Percentiles rank a stretch among this genome's conserved stretches.
Conservation (phyloP, 1,284 basidiomycete genomes). For the Tausonia pullulans region DNA sequence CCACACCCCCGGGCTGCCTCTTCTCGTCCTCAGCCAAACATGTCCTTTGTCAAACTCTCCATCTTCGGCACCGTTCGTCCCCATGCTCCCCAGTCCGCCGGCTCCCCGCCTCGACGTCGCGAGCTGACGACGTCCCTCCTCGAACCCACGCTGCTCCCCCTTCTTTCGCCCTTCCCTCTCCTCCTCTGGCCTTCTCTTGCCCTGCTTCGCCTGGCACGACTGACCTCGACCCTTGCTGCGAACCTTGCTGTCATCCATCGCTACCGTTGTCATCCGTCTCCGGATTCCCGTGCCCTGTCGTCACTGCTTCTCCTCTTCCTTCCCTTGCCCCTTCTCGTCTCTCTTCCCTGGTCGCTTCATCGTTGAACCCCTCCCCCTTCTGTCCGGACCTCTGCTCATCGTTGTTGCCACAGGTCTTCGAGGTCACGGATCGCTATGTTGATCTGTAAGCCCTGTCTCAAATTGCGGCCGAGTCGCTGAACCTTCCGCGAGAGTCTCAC, state of each 20-base stretch:
- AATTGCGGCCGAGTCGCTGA: no score
- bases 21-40: slow-evolving; percentile 17
- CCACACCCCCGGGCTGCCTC: not conserved
- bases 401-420: slow-evolving; percentile 28
- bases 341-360: no score
- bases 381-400: not conserved
- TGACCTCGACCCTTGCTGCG: no score
- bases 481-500: no score
- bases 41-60: slow-evolving; percentile 85
- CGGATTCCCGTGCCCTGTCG: slow-evolving; percentile 26
- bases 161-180: no score
- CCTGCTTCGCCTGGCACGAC: no score
- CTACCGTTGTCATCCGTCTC: not conserved
- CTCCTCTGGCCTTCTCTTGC: no score
- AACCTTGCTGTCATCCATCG: not conserved
- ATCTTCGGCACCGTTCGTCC: slow-evolving; percentile 72
- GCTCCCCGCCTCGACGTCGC: no score
- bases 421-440: slow-evolving; percentile 97
- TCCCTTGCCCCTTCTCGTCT: not conserved
- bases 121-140: no score
- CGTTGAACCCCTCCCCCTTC: not conserved
- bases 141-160: no score
- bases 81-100: no score
- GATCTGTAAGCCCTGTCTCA: slow-evolving; percentile 54
- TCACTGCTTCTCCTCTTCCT: slow-evolving; percentile 53